Conservation (phyloP, 208 protist species). For the Acanthamoeba polyphaga region DNA sequence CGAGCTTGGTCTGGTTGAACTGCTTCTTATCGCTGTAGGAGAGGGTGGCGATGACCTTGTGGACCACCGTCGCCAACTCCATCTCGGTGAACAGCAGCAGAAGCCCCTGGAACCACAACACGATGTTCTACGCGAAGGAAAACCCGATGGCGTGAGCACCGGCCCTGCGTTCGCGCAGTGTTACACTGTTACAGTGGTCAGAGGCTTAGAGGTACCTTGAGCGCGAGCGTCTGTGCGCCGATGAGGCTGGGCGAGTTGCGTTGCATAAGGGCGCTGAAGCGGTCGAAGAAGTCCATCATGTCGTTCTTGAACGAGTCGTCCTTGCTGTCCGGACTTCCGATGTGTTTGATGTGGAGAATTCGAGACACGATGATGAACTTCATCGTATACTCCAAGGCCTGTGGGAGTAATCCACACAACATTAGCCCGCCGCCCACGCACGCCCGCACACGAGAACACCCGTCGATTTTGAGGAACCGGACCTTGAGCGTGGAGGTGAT, state of each 20-base stretch:
- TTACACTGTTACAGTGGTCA: too few species aligned
- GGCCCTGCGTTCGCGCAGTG: too few species aligned
- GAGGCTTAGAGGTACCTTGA: constrained; percentile 1
- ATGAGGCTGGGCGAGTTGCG: constrained; percentile 72
- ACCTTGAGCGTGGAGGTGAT: constrained; percentile 60
- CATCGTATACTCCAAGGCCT: constrained; percentile 79
- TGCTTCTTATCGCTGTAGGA: constrained; percentile 70
- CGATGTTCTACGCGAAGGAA: constrained; percentile 23
- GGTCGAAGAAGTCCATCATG: constrained; percentile 64
- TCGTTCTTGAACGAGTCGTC: constrained; percentile 76
- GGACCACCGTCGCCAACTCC: constrained; percentile 53
- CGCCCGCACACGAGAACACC: not conserved
- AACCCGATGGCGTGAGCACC: too few species aligned
- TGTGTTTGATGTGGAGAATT: constrained; percentile 5
- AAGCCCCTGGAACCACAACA: constrained; percentile 75
- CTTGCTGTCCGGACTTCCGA: not conserved
- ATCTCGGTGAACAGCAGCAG: constrained; percentile 72
- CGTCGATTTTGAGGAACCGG: not conserved
- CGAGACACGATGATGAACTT: constrained; percentile 77
- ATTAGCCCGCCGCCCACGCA: not conserved
- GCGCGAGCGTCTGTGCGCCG: constrained; percentile 79
- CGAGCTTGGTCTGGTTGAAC: constrained; percentile 44
- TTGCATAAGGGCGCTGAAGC: constrained; percentile 73
- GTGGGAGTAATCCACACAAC: not conserved
- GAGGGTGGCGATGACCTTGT: constrained; percentile 53